A percentile compares a stretch with the other conserved stretches of the same genome.
Evolutionary conservation across 257 asterid genomes (phyloP).

Genomic region (Solanum habrochaites): DNA sequence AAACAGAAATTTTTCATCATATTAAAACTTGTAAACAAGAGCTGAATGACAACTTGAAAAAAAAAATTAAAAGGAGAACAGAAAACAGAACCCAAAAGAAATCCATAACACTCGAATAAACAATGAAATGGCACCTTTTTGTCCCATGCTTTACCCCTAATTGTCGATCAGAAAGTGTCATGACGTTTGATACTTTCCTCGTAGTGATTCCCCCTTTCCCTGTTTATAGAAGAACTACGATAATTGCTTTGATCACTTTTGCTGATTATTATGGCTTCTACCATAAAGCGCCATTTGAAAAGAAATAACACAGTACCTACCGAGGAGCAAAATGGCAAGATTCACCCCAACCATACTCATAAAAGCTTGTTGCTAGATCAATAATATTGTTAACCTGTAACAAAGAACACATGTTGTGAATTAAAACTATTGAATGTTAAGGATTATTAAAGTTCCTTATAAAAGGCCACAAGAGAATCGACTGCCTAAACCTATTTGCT

Average conservation of each 20-base stretch:
- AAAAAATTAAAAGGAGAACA: not conserved
- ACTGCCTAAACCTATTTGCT: no score
- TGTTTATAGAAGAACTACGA: not conserved
- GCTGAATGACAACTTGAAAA: not conserved
- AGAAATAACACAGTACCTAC: not conserved
- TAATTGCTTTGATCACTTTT: not conserved
- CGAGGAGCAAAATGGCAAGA: conserved; percentile 9
- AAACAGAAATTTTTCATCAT: not conserved
- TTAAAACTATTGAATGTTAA: not conserved
- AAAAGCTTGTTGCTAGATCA: conserved; percentile 5
- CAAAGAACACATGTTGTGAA: not conserved
- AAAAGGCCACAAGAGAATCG: not conserved
- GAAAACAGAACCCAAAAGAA: not conserved
- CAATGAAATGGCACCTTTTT: not conserved
- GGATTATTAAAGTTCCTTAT: not conserved
- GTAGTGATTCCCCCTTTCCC: conserved; percentile 11
- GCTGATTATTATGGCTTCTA: not conserved
- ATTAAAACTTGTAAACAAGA: not conserved
- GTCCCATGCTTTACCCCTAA: conserved; percentile 2
- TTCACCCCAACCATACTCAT: conserved; percentile 13
- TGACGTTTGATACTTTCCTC: conserved; percentile 6
- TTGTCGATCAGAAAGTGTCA: conserved; percentile 6
- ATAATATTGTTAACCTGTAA: conserved; percentile 7
- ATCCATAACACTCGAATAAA: not conserved
- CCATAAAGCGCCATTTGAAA: not conserved